Percentiles rank a stretch among this genome's conserved stretches.
Conservation (phyloP, 495 filamentous ascomycete species). For the Trichoderma erinaceum region DNA sequence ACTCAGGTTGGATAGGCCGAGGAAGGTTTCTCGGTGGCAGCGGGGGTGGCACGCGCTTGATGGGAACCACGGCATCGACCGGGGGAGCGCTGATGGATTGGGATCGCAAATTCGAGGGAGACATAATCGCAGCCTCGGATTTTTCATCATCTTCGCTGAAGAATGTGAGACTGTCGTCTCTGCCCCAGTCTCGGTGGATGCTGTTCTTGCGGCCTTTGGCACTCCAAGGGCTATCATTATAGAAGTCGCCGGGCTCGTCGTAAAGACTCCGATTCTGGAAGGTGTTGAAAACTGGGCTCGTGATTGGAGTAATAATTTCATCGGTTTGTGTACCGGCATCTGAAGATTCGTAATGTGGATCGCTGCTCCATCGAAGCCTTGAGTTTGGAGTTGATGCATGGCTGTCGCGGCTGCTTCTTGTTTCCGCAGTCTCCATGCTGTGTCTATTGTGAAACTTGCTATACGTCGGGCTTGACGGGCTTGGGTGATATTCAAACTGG, state of each 20-base stretch:
- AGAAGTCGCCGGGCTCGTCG: not conserved
- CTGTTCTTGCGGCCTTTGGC: not conserved
- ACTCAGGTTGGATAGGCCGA: not conserved
- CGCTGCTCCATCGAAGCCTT: not conserved
- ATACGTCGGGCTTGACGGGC: slow-evolving; percentile 68
- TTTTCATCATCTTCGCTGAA: slow-evolving; percentile 1
- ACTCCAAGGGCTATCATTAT: slow-evolving; percentile 3
- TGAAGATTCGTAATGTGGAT: not conserved
- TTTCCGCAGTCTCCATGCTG: slow-evolving; percentile 56
- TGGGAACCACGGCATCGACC: not conserved
- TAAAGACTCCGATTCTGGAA: not conserved
- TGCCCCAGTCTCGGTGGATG: not conserved
- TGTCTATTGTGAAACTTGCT: slow-evolving; percentile 57
- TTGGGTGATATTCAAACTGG: slow-evolving; percentile 74
- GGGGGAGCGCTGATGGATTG: not conserved
- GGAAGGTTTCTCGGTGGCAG: not conserved
- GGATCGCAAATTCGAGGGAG: not conserved
- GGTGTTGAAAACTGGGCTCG: not conserved
- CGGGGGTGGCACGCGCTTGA: not conserved
- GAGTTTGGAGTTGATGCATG: not conserved
- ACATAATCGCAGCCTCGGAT: not conserved
- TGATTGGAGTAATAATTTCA: not conserved
- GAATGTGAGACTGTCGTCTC: slow-evolving; percentile 6
- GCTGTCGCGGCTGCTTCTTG: slow-evolving; percentile 61
- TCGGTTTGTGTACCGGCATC: slow-evolving; percentile 7